Percentiles rank a stretch among this genome's conserved stretches.
Conservation (phyloP, 331 rosid species). For the Stylosanthes scabra region DNA sequence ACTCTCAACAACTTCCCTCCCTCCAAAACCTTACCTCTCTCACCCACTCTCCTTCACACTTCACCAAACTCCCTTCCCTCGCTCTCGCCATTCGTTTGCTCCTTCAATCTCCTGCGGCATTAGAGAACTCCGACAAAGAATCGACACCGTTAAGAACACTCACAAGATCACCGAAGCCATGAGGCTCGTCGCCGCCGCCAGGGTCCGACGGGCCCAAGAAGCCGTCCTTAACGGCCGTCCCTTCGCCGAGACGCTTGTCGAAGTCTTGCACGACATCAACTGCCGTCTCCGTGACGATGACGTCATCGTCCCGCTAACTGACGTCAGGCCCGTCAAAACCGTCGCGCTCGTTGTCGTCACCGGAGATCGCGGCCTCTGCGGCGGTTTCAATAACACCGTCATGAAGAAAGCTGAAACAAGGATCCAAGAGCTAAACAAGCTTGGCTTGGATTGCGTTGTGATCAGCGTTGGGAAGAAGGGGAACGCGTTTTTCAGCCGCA, state of each 20-base stretch:
- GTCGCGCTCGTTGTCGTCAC: conserved; percentile 78
- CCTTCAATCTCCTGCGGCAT: conserved; percentile 51
- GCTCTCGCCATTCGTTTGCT: conserved; percentile 17
- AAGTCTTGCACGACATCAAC: conserved; percentile 75
- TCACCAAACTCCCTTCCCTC: conserved; percentile 35
- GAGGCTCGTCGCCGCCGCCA: conserved; percentile 95
- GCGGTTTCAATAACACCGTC: conserved; percentile 69
- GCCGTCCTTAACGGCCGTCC: conserved; percentile 90
- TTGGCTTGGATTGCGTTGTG: conserved; percentile 56
- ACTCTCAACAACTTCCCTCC: conserved; percentile 24
- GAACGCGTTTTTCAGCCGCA: conserved; percentile 60
- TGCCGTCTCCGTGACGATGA: conserved; percentile 77
- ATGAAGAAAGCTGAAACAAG: conserved; percentile 59
- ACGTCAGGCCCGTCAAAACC: conserved; percentile 66
- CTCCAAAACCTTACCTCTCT: conserved; percentile 43
- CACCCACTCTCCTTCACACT: conserved; percentile 9
- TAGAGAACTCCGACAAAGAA: conserved; percentile 70
- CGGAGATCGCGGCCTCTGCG: conserved; percentile 93
- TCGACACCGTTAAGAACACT: conserved; percentile 63
- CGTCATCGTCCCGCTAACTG: conserved; percentile 65
- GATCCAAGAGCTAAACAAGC: conserved; percentile 51
- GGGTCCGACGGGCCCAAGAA: conserved; percentile 92
- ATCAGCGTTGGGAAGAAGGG: conserved; percentile 93
- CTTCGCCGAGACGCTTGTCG: conserved; percentile 71
- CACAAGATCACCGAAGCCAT: conserved; percentile 93